Conservation (phyloP, 1,284 basidiomycete genomes). For the Leccinum subfulvum region DNA sequence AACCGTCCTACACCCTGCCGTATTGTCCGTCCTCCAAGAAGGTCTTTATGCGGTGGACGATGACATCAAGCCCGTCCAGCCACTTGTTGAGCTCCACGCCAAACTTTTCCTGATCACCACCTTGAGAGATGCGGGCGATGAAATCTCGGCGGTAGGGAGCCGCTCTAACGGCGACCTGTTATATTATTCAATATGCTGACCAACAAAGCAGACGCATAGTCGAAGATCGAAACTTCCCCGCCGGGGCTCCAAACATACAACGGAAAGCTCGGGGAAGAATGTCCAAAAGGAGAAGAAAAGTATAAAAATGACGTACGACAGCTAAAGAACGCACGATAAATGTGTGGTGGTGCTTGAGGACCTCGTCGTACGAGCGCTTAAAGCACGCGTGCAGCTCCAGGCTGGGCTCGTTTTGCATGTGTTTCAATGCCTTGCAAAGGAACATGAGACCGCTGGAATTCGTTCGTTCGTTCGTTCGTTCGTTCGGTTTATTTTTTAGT, state of each 20-base stretch:
- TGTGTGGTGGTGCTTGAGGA: conserved; percentile 81
- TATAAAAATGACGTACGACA: conserved; percentile 55
- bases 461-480: not conserved
- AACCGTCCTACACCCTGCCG: conserved; percentile 47
- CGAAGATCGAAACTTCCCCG: not conserved
- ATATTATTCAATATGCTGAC: not conserved
- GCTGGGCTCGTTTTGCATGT: conserved; percentile 66
- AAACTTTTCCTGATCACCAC: conserved; percentile 75
- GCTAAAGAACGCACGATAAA: conserved; percentile 86
- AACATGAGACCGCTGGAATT: conserved; percentile 29
- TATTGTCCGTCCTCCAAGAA: conserved; percentile 71
- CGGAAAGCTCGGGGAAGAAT: not conserved
- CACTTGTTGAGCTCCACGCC: conserved; percentile 75
- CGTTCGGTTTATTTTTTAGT: conserved; percentile 1
- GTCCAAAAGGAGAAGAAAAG: not conserved
- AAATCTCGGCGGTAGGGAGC: conserved; percentile 88
- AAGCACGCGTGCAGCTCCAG: conserved; percentile 84
- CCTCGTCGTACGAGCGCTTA: conserved; percentile 82
- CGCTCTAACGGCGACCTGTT: conserved; percentile 88
- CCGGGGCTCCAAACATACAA: conserved; percentile 2
- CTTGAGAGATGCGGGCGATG: conserved; percentile 81
- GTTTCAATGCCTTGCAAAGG: conserved; percentile 61
- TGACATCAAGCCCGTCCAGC: conserved; percentile 73
- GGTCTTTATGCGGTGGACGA: conserved; percentile 63
- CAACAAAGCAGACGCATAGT: not conserved